phyloP scores from a whole-genome alignment of 108 stramenopile species.

The Phaeodactylum tricornutum region DNA sequence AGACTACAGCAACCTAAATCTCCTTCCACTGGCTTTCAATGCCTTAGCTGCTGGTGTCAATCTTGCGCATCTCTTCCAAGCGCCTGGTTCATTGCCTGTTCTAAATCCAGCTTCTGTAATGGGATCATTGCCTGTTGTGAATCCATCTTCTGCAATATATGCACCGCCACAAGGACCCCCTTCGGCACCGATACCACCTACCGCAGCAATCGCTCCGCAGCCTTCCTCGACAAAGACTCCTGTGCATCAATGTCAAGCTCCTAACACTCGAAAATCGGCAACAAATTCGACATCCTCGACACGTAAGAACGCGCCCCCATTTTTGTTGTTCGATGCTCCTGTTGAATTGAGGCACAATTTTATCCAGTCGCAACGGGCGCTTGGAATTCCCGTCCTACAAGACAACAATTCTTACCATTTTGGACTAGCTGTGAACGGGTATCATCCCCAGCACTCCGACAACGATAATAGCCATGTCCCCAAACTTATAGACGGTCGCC shows the following conservation, averaged over 20 bases:
- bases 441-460: slow-evolving; percentile 41
- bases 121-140: no score
- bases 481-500: neutral
- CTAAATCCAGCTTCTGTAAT: neutral
- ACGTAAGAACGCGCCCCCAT: slow-evolving; percentile 19
- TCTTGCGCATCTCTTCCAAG: neutral
- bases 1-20: no score
- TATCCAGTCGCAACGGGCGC: slow-evolving; percentile 20
- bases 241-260: neutral
- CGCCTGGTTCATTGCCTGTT: neutral
- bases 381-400: slow-evolving; percentile 25
- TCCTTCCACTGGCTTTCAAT: slow-evolving; percentile 4
- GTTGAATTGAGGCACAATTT: slow-evolving; percentile 34
- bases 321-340: slow-evolving; percentile 37
- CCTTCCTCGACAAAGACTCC: neutral
- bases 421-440: slow-evolving; percentile 54
- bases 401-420: slow-evolving; percentile 44
- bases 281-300: neutral
- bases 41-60: slow-evolving; percentile 3
- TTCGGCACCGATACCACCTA: neutral
- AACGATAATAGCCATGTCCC: neutral
- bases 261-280: neutral
- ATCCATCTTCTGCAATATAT: neutral
- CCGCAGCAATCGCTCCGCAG: neutral
- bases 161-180: neutral